phyloP scores from a whole-genome alignment of 192 early-diverging fungal species.

The Backusella psychrophila region DNA sequence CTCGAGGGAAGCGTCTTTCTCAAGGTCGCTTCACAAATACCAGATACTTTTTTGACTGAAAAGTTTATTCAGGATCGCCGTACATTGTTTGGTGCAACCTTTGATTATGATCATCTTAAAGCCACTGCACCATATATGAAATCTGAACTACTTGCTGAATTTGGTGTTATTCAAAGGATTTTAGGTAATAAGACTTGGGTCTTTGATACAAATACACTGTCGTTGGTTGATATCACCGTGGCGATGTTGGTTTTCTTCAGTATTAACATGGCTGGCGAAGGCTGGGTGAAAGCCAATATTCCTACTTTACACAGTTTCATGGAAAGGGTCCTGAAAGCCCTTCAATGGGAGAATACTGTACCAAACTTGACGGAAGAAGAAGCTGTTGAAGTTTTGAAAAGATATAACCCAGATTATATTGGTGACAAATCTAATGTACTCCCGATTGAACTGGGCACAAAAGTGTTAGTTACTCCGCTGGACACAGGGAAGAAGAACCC shows the following conservation, averaged over 20 bases:
- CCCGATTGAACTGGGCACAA: background rate
- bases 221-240: conserved; percentile 15
- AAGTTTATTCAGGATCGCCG: conserved; percentile 3
- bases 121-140: background rate
- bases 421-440: background rate
- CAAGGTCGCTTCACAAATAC: background rate
- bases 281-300: background rate
- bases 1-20: background rate
- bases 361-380: background rate
- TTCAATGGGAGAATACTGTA: background rate
- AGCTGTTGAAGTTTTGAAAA: background rate
- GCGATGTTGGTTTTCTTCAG: conserved; percentile 9
- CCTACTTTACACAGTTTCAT: background rate
- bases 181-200: conserved; percentile 8
- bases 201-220: conserved; percentile 8
- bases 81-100: background rate
- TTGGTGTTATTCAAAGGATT: background rate
- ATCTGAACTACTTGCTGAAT: conserved; percentile 1
- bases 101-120: background rate
- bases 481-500: background rate
- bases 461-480: background rate
- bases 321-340: background rate
- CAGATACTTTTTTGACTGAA: background rate
- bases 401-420: background rate
- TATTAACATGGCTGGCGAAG: background rate